A percentile compares a stretch with the other conserved stretches of the same genome.
phyloP scores from a whole-genome alignment of 345 rosid genomes.

The Excoecaria agallocha region DNA sequence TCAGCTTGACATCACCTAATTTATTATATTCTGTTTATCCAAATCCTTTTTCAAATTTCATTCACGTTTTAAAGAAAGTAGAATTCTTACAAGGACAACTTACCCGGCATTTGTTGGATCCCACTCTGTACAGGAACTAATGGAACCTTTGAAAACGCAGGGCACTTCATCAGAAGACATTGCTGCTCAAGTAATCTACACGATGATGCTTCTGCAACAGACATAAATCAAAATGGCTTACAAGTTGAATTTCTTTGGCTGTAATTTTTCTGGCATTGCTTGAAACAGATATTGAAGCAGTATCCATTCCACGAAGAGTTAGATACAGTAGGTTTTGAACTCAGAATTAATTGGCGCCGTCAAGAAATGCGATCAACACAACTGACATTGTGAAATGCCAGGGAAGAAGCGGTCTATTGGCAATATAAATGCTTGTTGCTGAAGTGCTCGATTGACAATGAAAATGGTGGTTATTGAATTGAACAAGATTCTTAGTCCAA shows the following conservation, averaged over 20 bases:
- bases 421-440: too few relatives aligned
- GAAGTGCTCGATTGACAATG: too few relatives aligned
- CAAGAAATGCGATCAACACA: background rate
- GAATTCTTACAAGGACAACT: background rate
- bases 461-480: background rate
- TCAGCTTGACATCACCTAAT: background rate
- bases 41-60: background rate
- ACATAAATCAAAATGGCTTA: slow-evolving; percentile 7
- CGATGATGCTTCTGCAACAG: background rate
- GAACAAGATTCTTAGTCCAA: background rate
- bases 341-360: too few relatives aligned
- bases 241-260: slow-evolving; percentile 10
- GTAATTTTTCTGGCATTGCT: background rate
- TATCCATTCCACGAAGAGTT: background rate
- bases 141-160: background rate
- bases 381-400: background rate
- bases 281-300: slow-evolving; percentile 2
- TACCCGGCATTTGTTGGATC: slow-evolving; percentile 17
- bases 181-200: slow-evolving; percentile 26
- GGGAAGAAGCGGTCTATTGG: background rate
- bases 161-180: background rate
- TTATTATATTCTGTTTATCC: background rate
- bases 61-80: background rate
- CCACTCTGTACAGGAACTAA: slow-evolving; percentile 15
- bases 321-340: too few relatives aligned